These are phyloP conservation scores for Mycena metata DNA, from an alignment of 768 basidiomycete genomes.

Conservation along the genomic window DNA sequence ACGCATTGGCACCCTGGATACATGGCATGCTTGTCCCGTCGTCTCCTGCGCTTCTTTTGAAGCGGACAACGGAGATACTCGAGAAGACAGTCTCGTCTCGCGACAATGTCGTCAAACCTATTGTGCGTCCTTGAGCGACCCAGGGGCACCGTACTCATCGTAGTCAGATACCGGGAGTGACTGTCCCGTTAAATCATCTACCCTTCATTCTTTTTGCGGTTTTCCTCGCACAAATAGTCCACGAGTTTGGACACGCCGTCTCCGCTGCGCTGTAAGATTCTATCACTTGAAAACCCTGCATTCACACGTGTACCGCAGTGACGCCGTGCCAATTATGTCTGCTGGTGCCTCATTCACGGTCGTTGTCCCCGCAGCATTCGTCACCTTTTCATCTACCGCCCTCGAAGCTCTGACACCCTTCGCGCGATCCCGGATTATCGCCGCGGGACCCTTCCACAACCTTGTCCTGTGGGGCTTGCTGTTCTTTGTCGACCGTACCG, in stretches of 20 bases:
- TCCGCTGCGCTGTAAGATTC: conserved; percentile 73
- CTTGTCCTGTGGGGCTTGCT: conserved; percentile 69
- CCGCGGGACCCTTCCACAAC: conserved; percentile 87
- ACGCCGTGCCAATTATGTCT: conserved; percentile 71
- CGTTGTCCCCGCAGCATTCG: conserved; percentile 81
- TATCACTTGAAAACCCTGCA: background rate
- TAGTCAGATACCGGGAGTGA: conserved; percentile 83
- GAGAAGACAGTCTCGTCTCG: conserved; percentile 16
- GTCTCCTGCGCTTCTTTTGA: conserved; percentile 24
- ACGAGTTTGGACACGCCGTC: conserved; percentile 86
- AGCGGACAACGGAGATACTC: conserved; percentile 35
- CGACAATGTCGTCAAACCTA: conserved; percentile 44
- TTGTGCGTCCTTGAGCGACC: conserved; percentile 45
- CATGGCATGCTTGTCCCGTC: conserved; percentile 24
- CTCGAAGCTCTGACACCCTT: conserved; percentile 55
- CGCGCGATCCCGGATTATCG: conserved; percentile 71
- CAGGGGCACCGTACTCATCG: conserved; percentile 8
- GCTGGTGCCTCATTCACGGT: conserved; percentile 73
- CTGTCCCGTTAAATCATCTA: conserved; percentile 79
- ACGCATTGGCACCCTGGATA: conserved; percentile 25
- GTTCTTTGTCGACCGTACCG: conserved; percentile 50
- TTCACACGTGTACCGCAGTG: conserved; percentile 55
- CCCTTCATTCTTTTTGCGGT: conserved; percentile 76
- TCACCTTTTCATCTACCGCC: conserved; percentile 65
- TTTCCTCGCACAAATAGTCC: conserved; percentile 75